phyloP scores from a whole-genome alignment of 352 stramenopile species.

The Phytophthora hibernalis region DNA sequence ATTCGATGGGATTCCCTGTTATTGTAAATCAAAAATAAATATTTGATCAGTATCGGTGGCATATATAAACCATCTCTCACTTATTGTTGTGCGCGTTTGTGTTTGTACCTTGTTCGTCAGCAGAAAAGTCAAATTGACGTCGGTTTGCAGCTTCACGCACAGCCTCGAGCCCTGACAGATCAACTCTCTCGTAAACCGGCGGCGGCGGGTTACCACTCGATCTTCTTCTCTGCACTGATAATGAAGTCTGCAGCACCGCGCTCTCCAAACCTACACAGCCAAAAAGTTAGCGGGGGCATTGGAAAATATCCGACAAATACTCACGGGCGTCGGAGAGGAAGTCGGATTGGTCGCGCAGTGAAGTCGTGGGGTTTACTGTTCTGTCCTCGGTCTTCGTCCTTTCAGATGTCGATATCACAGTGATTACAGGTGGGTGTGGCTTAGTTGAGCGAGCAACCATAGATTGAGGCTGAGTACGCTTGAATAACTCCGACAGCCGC shows the following conservation, averaged over 20 bases:
- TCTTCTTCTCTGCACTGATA: slow-evolving; percentile 3
- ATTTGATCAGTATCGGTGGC: too few species aligned
- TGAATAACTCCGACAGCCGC: slow-evolving; percentile 20
- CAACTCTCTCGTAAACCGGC: slow-evolving; percentile 29
- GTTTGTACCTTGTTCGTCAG: slow-evolving; percentile 31
- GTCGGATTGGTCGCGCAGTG: slow-evolving; percentile 38
- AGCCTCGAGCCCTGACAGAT: slow-evolving; percentile 53
- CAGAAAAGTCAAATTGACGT: slow-evolving; percentile 53
- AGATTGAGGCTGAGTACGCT: slow-evolving; percentile 10
- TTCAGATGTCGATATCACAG: slow-evolving; percentile 4
- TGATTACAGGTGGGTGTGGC: neutral
- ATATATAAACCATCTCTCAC: neutral
- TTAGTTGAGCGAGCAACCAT: neutral
- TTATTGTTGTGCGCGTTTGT: neutral
- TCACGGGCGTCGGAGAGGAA: slow-evolving; percentile 33
- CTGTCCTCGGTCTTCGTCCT: slow-evolving; percentile 14
- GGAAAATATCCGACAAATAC: slow-evolving; percentile 4
- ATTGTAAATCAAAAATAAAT: too few species aligned
- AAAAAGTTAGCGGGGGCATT: slow-evolving; percentile 1
- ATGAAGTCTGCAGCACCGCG: neutral
- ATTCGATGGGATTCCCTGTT: too few species aligned
- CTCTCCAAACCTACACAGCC: slow-evolving; percentile 16
- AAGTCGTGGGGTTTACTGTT: too few species aligned
- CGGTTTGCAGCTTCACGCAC: slow-evolving; percentile 46
- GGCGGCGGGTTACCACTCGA: slow-evolving; percentile 16